Evolutionary conservation across 2,329 filamentous ascomycete genomes (phyloP).

Genomic region (Xylariaceae sp.): DNA sequence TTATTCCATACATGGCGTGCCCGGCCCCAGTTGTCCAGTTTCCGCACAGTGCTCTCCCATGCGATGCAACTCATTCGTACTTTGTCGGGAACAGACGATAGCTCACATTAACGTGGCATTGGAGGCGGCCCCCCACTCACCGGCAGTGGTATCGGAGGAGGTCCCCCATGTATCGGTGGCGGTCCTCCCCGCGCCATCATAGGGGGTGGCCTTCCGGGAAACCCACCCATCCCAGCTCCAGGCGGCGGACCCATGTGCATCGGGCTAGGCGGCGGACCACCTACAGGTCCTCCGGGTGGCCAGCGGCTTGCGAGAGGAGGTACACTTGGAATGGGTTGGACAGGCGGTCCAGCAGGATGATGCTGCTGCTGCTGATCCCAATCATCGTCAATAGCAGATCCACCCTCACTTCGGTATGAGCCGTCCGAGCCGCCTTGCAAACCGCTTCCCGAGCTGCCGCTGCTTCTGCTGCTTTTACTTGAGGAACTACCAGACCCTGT

Average conservation of each 20-base stretch:
- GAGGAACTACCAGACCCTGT: conserved; percentile 11
- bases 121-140: conserved; percentile 19
- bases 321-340: conserved; percentile 18
- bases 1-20: conserved; percentile 1
- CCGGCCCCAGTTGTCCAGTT: background rate
- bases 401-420: conserved; percentile 14
- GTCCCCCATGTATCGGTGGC: conserved; percentile 10
- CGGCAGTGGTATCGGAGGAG: conserved; percentile 9
- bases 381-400: conserved; percentile 15
- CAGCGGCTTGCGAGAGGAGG: conserved; percentile 16
- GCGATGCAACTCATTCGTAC: background rate
- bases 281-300: conserved; percentile 15
- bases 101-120: conserved; percentile 9
- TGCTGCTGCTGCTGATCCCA: conserved; percentile 15
- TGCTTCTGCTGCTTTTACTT: conserved; percentile 16
- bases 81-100: too few species aligned
- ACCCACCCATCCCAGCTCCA: conserved; percentile 19
- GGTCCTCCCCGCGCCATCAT: conserved; percentile 13
- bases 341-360: too few species aligned
- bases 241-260: conserved; percentile 8
- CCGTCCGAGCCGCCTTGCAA: conserved; percentile 12
- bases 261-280: background rate
- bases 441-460: too few species aligned
- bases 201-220: conserved; percentile 18
- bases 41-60: background rate